Conservation (phyloP, 2,329 filamentous ascomycete species). For the Bipolaris sorokiniana region DNA sequence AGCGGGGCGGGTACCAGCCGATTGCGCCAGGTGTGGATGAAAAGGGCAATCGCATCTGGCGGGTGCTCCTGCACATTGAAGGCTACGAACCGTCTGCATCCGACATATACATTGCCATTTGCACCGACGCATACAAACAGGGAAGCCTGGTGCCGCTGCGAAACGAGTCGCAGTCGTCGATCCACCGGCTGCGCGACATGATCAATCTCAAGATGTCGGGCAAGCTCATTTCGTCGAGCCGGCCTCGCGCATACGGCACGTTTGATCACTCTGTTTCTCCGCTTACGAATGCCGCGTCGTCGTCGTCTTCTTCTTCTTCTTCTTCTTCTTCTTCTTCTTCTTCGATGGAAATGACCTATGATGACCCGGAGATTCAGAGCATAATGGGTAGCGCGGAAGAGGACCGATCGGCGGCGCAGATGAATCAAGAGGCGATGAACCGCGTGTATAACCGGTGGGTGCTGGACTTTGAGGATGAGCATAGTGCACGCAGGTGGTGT, state of each 20-base stretch:
- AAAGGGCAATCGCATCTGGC: conserved; percentile 30
- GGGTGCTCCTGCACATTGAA: conserved; percentile 45
- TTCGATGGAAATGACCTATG: conserved; percentile 11
- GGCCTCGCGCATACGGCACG: conserved; percentile 29
- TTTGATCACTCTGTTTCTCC: conserved; percentile 3
- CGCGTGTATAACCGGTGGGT: conserved; percentile 57
- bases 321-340: neutral
- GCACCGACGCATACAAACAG: conserved; percentile 38
- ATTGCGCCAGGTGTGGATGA: conserved; percentile 30
- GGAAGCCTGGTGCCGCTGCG: conserved; percentile 40
- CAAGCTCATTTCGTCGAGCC: conserved; percentile 24
- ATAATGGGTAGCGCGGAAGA: conserved; percentile 21
- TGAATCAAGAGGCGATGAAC: conserved; percentile 42
- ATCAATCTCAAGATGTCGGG: conserved; percentile 32
- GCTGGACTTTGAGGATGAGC: conserved; percentile 61
- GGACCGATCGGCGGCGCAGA: conserved; percentile 15
- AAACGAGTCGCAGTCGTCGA: conserved; percentile 27
- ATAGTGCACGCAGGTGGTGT: conserved; percentile 61
- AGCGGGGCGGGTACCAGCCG: conserved; percentile 42
- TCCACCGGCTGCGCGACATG: conserved; percentile 38
- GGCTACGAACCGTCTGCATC: conserved; percentile 41
- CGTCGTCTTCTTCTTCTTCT: neutral
- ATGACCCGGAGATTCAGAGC: conserved; percentile 22
- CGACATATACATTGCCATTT: conserved; percentile 39
- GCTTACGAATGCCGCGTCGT: neutral